Conservation (phyloP, 108 stramenopile species). For the Skeletonema costatum region DNA sequence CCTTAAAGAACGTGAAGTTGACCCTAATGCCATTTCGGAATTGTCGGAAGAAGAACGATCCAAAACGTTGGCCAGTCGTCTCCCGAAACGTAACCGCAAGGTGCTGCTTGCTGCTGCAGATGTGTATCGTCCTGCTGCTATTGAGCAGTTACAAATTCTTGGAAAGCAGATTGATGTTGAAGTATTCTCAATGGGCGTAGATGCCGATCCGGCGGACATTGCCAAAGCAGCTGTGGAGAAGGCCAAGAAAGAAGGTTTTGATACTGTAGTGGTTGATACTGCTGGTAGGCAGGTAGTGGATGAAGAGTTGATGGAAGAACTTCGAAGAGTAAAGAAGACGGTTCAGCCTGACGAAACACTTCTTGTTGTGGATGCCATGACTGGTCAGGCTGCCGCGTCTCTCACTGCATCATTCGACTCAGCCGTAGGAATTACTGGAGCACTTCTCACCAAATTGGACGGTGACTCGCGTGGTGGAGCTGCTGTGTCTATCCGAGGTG, state of each 20-base stretch:
- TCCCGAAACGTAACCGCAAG: slow-evolving; percentile 78
- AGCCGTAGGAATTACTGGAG: slow-evolving; percentile 92
- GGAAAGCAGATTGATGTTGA: slow-evolving; percentile 82
- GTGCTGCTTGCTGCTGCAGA: slow-evolving; percentile 93
- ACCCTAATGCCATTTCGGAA: slow-evolving; percentile 52
- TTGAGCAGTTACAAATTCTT: slow-evolving; percentile 90
- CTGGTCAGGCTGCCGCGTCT: slow-evolving; percentile 96
- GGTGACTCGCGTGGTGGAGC: slow-evolving; percentile 96
- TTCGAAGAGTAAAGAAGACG: slow-evolving; percentile 75
- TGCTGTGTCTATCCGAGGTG: slow-evolving; percentile 91
- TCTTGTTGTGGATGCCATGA: slow-evolving; percentile 98
- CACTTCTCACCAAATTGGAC: slow-evolving; percentile 94
- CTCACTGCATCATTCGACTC: slow-evolving; percentile 93
- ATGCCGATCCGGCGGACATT: slow-evolving; percentile 91
- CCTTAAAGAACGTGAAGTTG: slow-evolving; percentile 81
- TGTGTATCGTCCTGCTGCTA: slow-evolving; percentile 96
- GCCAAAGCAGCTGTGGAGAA: slow-evolving; percentile 74
- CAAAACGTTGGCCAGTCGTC: slow-evolving; percentile 46
- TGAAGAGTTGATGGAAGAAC: slow-evolving; percentile 91
- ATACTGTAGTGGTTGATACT: slow-evolving; percentile 96
- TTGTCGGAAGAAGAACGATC: slow-evolving; percentile 58
- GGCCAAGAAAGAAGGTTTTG: slow-evolving; percentile 83
- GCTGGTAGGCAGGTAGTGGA: slow-evolving; percentile 97
- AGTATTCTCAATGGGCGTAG: slow-evolving; percentile 82
- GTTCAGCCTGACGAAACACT: slow-evolving; percentile 92